Conservation (phyloP, 2,329 filamentous ascomycete genomes). For the Xylariaceae sp. region DNA sequence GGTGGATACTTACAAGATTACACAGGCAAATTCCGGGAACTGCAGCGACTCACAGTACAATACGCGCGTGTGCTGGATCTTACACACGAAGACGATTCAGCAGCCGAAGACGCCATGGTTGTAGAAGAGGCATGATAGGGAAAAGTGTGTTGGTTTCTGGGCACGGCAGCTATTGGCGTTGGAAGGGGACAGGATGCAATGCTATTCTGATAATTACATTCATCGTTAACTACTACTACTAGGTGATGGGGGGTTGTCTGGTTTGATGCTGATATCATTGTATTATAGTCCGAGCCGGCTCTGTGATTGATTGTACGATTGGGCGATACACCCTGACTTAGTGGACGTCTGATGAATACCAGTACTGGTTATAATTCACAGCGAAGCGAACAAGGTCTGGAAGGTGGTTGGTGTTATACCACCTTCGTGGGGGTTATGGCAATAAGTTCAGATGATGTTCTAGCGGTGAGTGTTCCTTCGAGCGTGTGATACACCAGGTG, state of each 20-base stretch:
- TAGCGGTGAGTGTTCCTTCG: conserved; percentile 11
- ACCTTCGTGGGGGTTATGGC: neutral
- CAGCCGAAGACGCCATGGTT: conserved; percentile 46
- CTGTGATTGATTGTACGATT: conserved; percentile 13
- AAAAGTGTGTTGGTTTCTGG: neutral
- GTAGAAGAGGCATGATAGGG: conserved; percentile 38
- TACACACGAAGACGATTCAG: conserved; percentile 54
- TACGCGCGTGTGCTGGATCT: conserved; percentile 85
- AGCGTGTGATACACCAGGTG: conserved; percentile 10
- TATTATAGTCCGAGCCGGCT: conserved; percentile 26
- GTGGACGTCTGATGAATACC: conserved; percentile 7
- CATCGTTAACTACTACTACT: neutral
- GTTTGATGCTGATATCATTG: conserved; percentile 19
- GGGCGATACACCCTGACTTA: neutral
- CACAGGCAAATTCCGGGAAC: conserved; percentile 89
- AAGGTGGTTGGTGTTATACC: conserved; percentile 4
- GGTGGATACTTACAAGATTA: conserved; percentile 37
- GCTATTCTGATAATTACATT: conserved; percentile 5
- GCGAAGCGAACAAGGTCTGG: conserved; percentile 1
- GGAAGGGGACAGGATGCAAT: neutral
- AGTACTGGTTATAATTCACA: neutral
- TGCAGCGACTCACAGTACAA: conserved; percentile 93
- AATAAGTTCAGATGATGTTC: conserved; percentile 3
- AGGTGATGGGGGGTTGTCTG: conserved; percentile 1
- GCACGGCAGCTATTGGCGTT: conserved; percentile 25